Conservation (phyloP, 2,329 filamentous ascomycete species). For the Fusarium verrucosum region DNA sequence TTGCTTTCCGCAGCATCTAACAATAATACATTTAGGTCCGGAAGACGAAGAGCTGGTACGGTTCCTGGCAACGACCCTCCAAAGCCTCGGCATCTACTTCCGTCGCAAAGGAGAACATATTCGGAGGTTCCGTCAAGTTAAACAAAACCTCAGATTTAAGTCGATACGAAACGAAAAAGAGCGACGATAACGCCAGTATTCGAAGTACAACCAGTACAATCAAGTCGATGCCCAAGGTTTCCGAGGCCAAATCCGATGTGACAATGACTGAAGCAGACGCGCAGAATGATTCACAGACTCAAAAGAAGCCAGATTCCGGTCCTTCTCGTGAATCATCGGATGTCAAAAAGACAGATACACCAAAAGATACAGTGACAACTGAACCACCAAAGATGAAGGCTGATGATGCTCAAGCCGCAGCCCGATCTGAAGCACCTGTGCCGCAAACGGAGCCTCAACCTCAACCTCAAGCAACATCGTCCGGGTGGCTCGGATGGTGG, state of each 20-base stretch:
- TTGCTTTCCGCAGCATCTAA: conserved; percentile 3
- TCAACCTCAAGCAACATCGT: conserved; percentile 51
- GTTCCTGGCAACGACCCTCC: conserved; percentile 65
- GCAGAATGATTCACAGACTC: conserved; percentile 17
- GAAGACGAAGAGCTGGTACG: conserved; percentile 69
- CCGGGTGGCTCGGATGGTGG: conserved; percentile 67
- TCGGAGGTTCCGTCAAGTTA: conserved; percentile 63
- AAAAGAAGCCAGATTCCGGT: conserved; percentile 10
- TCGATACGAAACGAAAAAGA: conserved; percentile 59
- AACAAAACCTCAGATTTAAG: conserved; percentile 59
- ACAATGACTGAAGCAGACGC: conserved; percentile 24
- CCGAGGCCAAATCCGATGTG: conserved; percentile 38
- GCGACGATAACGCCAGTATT: conserved; percentile 47
- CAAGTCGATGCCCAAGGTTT: conserved; percentile 40
- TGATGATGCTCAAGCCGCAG: conserved; percentile 5
- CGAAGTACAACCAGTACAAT: conserved; percentile 40
- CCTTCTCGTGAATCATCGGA: background rate
- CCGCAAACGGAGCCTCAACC: background rate
- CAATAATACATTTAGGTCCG: conserved; percentile 52
- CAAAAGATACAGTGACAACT: conserved; percentile 3
- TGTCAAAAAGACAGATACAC: background rate
- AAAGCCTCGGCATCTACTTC: conserved; percentile 69
- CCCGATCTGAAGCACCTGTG: background rate
- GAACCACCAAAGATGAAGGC: conserved; percentile 2
- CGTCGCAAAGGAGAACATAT: conserved; percentile 68